Conservation (phyloP, 2,329 filamentous ascomycete species). For the Alternaria angustiovoidea region DNA sequence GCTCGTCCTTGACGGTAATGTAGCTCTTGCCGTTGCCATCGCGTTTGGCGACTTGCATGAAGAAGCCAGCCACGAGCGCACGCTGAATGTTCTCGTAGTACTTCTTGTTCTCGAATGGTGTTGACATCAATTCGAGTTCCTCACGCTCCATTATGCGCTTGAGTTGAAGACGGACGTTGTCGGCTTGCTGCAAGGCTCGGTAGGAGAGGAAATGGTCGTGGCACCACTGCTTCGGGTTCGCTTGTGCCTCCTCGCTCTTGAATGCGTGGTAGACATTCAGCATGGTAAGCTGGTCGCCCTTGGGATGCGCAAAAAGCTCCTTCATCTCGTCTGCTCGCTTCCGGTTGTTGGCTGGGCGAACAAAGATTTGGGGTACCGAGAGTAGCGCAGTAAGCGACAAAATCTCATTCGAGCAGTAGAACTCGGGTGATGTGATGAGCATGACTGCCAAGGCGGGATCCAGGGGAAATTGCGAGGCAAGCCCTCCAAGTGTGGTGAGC, state of each 20-base stretch:
- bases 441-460: conserved; percentile 95
- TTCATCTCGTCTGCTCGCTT: conserved; percentile 99
- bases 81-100: conserved; percentile 98
- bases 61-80: conserved; percentile 92
- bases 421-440: conserved; percentile 96
- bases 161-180: conserved; percentile 91
- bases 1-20: conserved; percentile 94
- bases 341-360: conserved; percentile 82
- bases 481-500: conserved; percentile 81
- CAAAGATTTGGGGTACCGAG: conserved; percentile 92
- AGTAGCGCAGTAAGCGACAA: conserved; percentile 92
- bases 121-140: conserved; percentile 84
- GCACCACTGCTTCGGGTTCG: conserved; percentile 88
- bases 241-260: conserved; percentile 75
- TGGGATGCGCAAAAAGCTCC: conserved; percentile 85
- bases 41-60: conserved; percentile 99
- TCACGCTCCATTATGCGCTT: conserved; percentile 97
- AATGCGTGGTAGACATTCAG: conserved; percentile 98
- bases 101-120: conserved; percentile 91
- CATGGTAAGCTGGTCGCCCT: conserved; percentile 94
- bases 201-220: conserved; percentile 95
- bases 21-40: conserved; percentile 90
- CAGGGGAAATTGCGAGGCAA: conserved; percentile 94
- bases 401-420: conserved; percentile 98
- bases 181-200: conserved; percentile 87